Conservation (phyloP, 768 basidiomycete species). For the Hygrophorus russula region DNA sequence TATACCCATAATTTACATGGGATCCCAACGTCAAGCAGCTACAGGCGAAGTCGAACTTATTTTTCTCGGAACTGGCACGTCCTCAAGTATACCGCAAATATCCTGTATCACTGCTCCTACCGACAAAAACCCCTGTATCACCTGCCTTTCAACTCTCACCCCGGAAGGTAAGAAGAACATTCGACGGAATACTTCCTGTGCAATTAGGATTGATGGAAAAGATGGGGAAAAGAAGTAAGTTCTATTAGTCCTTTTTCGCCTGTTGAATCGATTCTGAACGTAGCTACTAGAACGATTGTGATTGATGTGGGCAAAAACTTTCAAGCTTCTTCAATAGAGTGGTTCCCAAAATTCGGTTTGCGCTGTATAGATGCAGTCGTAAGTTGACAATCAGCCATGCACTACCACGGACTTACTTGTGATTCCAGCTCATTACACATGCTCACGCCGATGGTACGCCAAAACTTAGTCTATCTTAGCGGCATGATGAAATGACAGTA, state of each 20-base stretch:
- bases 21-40: too few species aligned
- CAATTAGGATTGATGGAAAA: conserved; percentile 37
- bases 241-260: conserved; percentile 1
- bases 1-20: background rate
- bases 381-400: too few species aligned
- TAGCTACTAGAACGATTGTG: conserved; percentile 49
- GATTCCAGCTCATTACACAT: conserved; percentile 47
- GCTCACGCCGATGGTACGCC: conserved; percentile 70
- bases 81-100: conserved; percentile 56
- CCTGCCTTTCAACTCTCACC: conserved; percentile 56
- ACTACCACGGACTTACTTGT: too few species aligned
- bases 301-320: conserved; percentile 86
- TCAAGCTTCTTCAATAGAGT: conserved; percentile 36
- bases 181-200: conserved; percentile 72
- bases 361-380: conserved; percentile 48
- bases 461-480: background rate
- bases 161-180: conserved; percentile 76
- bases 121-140: conserved; percentile 36
- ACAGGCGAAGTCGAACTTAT: conserved; percentile 42
- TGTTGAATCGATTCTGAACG: background rate
- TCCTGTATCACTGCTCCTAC: conserved; percentile 68
- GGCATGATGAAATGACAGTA: conserved; percentile 1
- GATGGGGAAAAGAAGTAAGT: conserved; percentile 42
- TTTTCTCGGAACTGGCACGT: conserved; percentile 79
- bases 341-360: conserved; percentile 60